Conservation (phyloP, 108 stramenopile genomes). For the Bacterosira constricta region DNA sequence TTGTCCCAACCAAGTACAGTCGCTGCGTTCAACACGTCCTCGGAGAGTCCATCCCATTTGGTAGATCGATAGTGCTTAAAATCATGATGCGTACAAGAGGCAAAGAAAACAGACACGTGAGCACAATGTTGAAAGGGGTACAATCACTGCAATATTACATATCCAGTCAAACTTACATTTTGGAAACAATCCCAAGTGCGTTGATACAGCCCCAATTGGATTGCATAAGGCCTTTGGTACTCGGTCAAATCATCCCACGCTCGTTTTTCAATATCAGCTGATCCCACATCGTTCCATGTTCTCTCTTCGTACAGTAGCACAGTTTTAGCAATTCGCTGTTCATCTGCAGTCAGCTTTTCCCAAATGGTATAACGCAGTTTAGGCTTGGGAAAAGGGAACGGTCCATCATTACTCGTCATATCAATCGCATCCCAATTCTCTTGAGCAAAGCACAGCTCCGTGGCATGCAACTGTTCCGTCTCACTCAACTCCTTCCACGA, state of each 20-base stretch:
- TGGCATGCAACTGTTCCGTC: slow-evolving; percentile 2
- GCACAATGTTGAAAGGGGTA: too few species aligned
- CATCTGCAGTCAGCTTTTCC: not conserved
- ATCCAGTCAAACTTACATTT: not conserved
- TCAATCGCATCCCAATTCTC: slow-evolving; percentile 22
- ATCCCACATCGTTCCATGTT: slow-evolving; percentile 10
- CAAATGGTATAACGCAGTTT: slow-evolving; percentile 8
- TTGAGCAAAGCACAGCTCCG: slow-evolving; percentile 17
- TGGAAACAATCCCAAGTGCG: slow-evolving; percentile 39
- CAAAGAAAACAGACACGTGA: too few species aligned
- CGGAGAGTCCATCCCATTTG: slow-evolving; percentile 16
- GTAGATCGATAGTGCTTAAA: slow-evolving; percentile 24
- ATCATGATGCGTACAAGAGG: not conserved
- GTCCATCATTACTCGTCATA: slow-evolving; percentile 8
- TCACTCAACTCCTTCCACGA: not conserved
- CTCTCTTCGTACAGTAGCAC: slow-evolving; percentile 13
- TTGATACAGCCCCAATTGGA: slow-evolving; percentile 16
- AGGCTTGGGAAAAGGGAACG: slow-evolving; percentile 4
- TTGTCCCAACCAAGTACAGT: slow-evolving; percentile 13
- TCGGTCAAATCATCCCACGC: not conserved
- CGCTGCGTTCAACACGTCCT: slow-evolving; percentile 6
- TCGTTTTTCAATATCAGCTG: slow-evolving; percentile 11
- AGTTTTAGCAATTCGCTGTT: not conserved
- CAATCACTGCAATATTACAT: too few species aligned
- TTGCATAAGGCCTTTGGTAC: not conserved